These are phyloP conservation scores for Tricholoma bakamatsutake DNA, from an alignment of 768 basidiomycete genomes.

Conservation along the genomic window DNA sequence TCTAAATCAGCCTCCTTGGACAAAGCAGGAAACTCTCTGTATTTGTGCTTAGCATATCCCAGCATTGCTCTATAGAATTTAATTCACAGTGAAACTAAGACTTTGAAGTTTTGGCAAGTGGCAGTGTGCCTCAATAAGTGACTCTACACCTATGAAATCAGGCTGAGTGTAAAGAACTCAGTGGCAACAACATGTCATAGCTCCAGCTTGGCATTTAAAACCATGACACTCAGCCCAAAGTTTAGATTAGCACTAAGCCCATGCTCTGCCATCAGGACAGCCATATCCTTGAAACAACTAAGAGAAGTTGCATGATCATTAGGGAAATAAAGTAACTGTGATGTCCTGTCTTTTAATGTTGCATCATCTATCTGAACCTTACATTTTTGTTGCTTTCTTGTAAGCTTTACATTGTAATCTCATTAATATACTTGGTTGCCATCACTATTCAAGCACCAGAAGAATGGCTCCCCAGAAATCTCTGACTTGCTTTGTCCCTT, in stretches of 20 bases:
- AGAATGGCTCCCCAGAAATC: background rate
- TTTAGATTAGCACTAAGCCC: background rate
- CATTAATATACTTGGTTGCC: background rate
- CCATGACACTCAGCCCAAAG: background rate
- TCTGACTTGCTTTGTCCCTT: background rate
- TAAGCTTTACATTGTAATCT: background rate
- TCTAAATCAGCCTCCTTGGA: background rate
- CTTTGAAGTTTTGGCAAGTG: background rate
- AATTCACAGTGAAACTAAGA: background rate
- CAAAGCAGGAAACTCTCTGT: background rate
- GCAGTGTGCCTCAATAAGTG: background rate
- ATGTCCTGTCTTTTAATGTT: background rate
- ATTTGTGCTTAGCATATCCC: background rate
- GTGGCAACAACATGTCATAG: background rate
- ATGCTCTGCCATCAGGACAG: background rate
- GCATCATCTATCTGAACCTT: background rate
- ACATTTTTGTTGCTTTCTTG: background rate
- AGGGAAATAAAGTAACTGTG: too few species aligned
- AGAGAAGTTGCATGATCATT: background rate
- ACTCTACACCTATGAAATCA: background rate
- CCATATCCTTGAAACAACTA: background rate
- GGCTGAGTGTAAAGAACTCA: background rate
- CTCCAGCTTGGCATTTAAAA: background rate
- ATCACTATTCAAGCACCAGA: background rate
- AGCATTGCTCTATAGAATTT: too few species aligned